Percentiles rank a stretch among this genome's conserved stretches.
These are phyloP conservation scores for Rhizopogon salebrosus DNA, from an alignment of 768 basidiomycete species.

Conservation along the genomic window DNA sequence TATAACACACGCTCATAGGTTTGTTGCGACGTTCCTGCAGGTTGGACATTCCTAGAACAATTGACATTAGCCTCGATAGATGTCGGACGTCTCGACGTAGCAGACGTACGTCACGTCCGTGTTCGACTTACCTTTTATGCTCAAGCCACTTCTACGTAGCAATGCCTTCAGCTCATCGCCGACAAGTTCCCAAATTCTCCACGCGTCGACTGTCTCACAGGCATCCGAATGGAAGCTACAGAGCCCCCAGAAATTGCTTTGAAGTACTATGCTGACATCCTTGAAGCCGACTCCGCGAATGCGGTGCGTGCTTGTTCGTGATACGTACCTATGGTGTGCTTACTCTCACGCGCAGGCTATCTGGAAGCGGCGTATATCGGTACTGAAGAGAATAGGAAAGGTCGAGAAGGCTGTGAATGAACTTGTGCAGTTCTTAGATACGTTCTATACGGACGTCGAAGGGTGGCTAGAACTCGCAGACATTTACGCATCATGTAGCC, in stretches of 20 bases:
- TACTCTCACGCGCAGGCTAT: slow-evolving; percentile 37
- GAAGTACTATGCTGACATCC: slow-evolving; percentile 54
- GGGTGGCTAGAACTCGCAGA: slow-evolving; percentile 86
- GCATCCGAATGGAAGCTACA: slow-evolving; percentile 72
- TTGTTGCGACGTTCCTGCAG: slow-evolving; percentile 30
- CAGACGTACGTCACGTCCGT: slow-evolving; percentile 52
- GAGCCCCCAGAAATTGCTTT: slow-evolving; percentile 54
- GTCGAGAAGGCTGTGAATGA: slow-evolving; percentile 66
- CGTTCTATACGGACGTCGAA: slow-evolving; percentile 83
- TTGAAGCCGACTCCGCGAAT: slow-evolving; percentile 64
- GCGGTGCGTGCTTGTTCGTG: slow-evolving; percentile 42
- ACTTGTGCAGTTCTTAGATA: slow-evolving; percentile 71
- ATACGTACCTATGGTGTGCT: background rate
- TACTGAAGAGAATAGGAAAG: slow-evolving; percentile 58
- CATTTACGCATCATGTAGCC: slow-evolving; percentile 67
- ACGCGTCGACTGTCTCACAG: slow-evolving; percentile 71
- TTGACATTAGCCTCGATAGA: slow-evolving; percentile 75
- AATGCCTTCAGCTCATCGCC: slow-evolving; percentile 47
- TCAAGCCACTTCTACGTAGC: slow-evolving; percentile 14
- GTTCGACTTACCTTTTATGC: slow-evolving; percentile 1
- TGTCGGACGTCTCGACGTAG: slow-evolving; percentile 62
- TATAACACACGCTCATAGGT: background rate
- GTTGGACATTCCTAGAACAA: slow-evolving; percentile 80
- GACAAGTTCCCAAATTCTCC: slow-evolving; percentile 75
- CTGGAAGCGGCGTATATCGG: slow-evolving; percentile 80